Evolutionary conservation across 352 stramenopile species (phyloP), one percentile per base, ranked within the genome.

Genomic region (Phytophthora tubulina): DNA sequence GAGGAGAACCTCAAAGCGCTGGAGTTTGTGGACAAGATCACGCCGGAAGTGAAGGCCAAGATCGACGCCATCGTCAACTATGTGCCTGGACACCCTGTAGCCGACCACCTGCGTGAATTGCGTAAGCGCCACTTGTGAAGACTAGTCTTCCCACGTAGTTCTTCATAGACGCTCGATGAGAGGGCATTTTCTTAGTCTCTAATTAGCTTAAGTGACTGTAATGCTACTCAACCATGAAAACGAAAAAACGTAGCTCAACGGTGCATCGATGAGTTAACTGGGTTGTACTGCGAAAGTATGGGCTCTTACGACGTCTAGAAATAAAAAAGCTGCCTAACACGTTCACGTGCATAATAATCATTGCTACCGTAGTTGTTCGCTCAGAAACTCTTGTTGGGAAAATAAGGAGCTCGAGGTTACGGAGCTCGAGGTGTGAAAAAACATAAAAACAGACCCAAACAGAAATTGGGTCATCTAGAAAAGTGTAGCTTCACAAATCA

Each of bases 1-100:
- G 60, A 65, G 45, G 57, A 65, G 27, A 65, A 65, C 27, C 57
- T 65, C 4, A 49, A 65, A 33, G 44, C 57, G 49, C 15, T 67
- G 2, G 32, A 31, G 15, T 52, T 67, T 6, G 38, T 46, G 3
- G 50, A 58, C 30, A 67, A 67, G 31, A 67, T 67, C 49, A 67
- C 60, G 9, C 60, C 49, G 1, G 60, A 67, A 10, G 15, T 67
- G 15, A 67, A 67, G 30, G 36, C 31, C 17, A 39, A 60, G 39
- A 60, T 67, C 38, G 49, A 67, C 36, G 48, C 14, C 15, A 53
- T 60, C 31, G 60, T 60, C 15, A 27, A 51, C 1, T 60, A 53
- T 5, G 60, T 59, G 15, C 49, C 60, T 4, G 32, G 32, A 2
- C 36, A 42, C 13, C 54, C 60, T 3, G 32, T 45, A 30, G 36